Conservation (phyloP, 129 eudicot genomes). For the Chrysanthemum lavandulifolium region DNA sequence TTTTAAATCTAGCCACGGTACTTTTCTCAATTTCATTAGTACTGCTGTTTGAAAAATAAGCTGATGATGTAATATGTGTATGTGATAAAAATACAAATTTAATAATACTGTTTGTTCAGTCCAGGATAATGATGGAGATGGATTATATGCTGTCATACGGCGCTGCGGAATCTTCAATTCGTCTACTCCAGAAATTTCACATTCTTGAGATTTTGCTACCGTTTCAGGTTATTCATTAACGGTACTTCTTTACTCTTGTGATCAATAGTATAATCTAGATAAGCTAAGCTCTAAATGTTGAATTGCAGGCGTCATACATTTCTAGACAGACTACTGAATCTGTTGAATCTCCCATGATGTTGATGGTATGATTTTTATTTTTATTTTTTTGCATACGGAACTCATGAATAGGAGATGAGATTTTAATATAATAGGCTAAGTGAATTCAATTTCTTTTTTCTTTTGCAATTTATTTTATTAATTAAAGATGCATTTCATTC, state of each 20-base stretch:
- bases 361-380: slow-evolving; percentile 61
- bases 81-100: neutral
- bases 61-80: slow-evolving; percentile 11
- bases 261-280: slow-evolving; percentile 7
- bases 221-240: slow-evolving; percentile 52
- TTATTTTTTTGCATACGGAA: neutral
- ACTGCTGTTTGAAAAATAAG: slow-evolving; percentile 11
- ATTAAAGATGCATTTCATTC: slow-evolving; percentile 9
- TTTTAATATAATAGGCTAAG: neutral
- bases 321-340: slow-evolving; percentile 40
- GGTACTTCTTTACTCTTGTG: slow-evolving; percentile 6
- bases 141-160: slow-evolving; percentile 92
- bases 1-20: slow-evolving; percentile 58
- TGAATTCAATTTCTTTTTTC: slow-evolving; percentile 1
- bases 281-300: slow-evolving; percentile 14
- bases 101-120: slow-evolving; percentile 42
- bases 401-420: slow-evolving; percentile 5
- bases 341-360: slow-evolving; percentile 44
- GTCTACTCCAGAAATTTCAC: slow-evolving; percentile 58
- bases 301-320: slow-evolving; percentile 73
- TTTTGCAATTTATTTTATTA: neutral
- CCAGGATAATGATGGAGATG: slow-evolving; percentile 77
- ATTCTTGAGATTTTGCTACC: slow-evolving; percentile 79
- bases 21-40: slow-evolving; percentile 1
- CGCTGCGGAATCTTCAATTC: slow-evolving; percentile 82